Evolutionary conservation across 2,329 filamentous ascomycete genomes (phyloP), one percentile per base, ranked within the genome.

Genomic region (Pyricularia sp.): DNA sequence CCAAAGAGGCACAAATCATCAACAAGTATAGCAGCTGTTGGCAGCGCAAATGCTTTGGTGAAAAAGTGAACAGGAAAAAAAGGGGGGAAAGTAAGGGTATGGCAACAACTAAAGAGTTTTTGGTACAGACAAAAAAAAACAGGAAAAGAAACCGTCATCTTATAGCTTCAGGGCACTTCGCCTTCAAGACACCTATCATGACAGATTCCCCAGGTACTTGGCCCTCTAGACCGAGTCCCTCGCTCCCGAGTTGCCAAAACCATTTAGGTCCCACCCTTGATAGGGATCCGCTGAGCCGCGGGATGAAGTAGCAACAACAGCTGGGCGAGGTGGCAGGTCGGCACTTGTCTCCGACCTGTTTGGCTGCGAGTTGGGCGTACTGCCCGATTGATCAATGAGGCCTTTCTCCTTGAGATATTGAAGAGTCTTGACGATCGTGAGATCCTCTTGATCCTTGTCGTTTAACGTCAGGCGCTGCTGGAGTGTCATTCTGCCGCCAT

Each of bases 391-490:
- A 63, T 63, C 59, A 76, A 87, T 81, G 66, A 85, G 76, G n/a
- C 85, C 86, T 75, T 84, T 87, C 64, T 88, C 81, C 72, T 87
- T 85, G 70, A 90, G 82, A 73, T 89, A 88, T 73, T 89, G 85
- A 71, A 90, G 87, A 6, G 86, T 88, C 76, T 88, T 86, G 68
- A 90, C 82, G 71, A 90, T 85, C 10, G 87, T 85, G 72, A 90
- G 80, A 74, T 90, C 88, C 73, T 90, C 87, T 75, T 90, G 87
- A 71, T 89, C 86, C 74, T 89, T 89, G 75, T 90, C 88, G 80
- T 90, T 90, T 68, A 90, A 80, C 70, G 86, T 83, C 68, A 90
- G 78, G 61, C 88, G 86, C 76, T 90, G 88, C 77, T 88, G 85
- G 68, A 90, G 83, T 4, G 88, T 90, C 78, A 90, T 84, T 67